Conservation (phyloP, 2,329 filamentous ascomycete genomes). For the Aspergillus sp. region DNA sequence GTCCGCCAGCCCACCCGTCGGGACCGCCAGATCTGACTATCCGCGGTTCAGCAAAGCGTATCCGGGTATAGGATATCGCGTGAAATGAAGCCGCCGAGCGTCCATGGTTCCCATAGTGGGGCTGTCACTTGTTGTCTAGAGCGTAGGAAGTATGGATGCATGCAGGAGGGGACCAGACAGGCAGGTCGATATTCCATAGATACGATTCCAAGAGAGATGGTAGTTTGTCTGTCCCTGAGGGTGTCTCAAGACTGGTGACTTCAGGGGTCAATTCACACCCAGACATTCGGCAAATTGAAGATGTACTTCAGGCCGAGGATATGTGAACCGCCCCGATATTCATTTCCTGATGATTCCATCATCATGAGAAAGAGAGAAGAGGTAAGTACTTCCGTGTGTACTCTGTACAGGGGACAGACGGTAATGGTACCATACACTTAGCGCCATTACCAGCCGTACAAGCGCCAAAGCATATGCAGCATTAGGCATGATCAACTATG, state of each 20-base stretch:
- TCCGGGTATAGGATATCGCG: slow-evolving; percentile 4
- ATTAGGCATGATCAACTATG: slow-evolving; percentile 15
- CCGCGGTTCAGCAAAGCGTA: slow-evolving; percentile 6
- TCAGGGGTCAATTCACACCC: no score
- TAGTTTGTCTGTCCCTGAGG: no score
- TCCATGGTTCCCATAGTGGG: slow-evolving; percentile 4
- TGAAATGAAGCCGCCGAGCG: slow-evolving; percentile 6
- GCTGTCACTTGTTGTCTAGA: not conserved
- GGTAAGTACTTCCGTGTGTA: not conserved
- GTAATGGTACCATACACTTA: slow-evolving; percentile 4
- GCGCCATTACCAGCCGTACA: slow-evolving; percentile 7
- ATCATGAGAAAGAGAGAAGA: not conserved
- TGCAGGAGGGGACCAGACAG: not conserved
- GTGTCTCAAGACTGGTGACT: no score
- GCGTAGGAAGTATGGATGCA: not conserved
- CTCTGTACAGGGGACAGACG: not conserved
- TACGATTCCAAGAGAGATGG: no score
- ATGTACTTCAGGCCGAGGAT: not conserved
- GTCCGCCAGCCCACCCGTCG: not conserved
- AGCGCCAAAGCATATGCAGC: slow-evolving; percentile 14
- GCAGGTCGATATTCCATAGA: no score
- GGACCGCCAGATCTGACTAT: slow-evolving; percentile 9
- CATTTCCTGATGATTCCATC: not conserved
- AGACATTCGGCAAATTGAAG: not conserved
- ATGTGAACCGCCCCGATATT: not conserved